Evolutionary conservation across 2,329 filamentous ascomycete genomes (phyloP), one percentile per base, ranked within the genome.

Genomic region (Gaeumannomyces sp.): DNA sequence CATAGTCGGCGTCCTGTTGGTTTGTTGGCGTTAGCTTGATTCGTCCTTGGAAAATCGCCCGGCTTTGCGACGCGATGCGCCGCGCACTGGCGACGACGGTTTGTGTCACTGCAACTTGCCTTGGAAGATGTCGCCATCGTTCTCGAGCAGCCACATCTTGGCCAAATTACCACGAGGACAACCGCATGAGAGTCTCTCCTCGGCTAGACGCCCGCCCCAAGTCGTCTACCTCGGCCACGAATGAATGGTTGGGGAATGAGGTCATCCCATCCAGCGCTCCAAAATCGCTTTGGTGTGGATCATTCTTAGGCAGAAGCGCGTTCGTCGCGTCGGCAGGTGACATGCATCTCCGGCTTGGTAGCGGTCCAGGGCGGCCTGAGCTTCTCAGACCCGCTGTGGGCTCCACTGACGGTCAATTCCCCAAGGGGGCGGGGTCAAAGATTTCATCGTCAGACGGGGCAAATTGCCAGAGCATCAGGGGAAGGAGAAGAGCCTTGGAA

Each of bases 1-100:
- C 93, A 97, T 69, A 93, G 81, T 71, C 86, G 87, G 76, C 87
- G 91, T 67, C 85, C 87, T 90, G 69, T 65, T 68, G 64, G 69
- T 67, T 60, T 64, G 10, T 56, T 10, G 25, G 59, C 64, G 59
- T 29, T 64, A 60, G 60, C 68, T 62, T 33, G 35, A 28, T 35
- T 56, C 31, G 14, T 3, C 7, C n/a, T 2, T 11, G 13, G n/a
- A 38, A 33, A 50, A 16, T 3, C 13, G 62, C 19, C 22, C 5
- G n/a, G 4, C 25, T 28, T 59, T 59, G 57, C 29, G 45, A 53
- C 45, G 22, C 45, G 45, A 53, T n/a, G 45, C 45, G 45, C 45
- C 19, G 45, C 45, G 45, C 45, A 22, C 16, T 25, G n/a, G 6
- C n/a, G 45, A n/a, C n/a, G 22, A 10, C 8, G 22, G 19, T 10